Conservation (phyloP, 306 rosid species). For the Psophocarpus tetragonolobus region DNA sequence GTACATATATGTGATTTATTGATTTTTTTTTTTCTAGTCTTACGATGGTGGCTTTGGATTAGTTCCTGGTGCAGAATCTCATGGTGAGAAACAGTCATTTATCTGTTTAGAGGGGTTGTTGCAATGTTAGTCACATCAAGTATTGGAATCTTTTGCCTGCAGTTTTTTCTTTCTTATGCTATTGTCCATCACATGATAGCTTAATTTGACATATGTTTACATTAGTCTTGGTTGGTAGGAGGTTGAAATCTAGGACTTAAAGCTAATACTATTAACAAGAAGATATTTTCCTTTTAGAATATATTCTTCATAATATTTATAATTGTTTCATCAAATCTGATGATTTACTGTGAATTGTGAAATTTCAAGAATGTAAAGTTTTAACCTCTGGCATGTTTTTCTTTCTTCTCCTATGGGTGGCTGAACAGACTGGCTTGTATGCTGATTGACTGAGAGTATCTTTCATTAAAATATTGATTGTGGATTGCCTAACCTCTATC, state of each 20-base stretch:
- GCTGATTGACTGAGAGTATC: not conserved
- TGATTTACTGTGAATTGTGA: not conserved
- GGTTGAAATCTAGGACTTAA: conserved; percentile 2
- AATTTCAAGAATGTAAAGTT: not conserved
- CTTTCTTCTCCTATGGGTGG: not conserved
- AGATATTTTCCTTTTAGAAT: conserved; percentile 9
- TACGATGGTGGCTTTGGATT: conserved; percentile 98
- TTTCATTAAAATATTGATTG: not conserved
- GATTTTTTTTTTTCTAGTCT: conserved; percentile 59
- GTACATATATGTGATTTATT: conserved; percentile 5
- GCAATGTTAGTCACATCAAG: conserved; percentile 5
- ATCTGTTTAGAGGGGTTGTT: conserved; percentile 9
- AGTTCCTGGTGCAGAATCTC: conserved; percentile 94
- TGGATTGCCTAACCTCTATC: not conserved
- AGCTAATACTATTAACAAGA: not conserved
- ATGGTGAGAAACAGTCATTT: conserved; percentile 64
- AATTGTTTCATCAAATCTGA: conserved; percentile 4
- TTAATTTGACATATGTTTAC: conserved; percentile 9
- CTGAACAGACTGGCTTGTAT: not conserved
- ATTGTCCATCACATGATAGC: not conserved
- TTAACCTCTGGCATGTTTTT: not conserved
- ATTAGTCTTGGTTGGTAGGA: conserved; percentile 10
- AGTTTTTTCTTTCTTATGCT: not conserved
- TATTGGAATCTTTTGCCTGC: conserved; percentile 1
- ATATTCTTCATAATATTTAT: not conserved